Conservation (phyloP, 2,329 filamentous ascomycete species). For the Trichothecium roseum region DNA sequence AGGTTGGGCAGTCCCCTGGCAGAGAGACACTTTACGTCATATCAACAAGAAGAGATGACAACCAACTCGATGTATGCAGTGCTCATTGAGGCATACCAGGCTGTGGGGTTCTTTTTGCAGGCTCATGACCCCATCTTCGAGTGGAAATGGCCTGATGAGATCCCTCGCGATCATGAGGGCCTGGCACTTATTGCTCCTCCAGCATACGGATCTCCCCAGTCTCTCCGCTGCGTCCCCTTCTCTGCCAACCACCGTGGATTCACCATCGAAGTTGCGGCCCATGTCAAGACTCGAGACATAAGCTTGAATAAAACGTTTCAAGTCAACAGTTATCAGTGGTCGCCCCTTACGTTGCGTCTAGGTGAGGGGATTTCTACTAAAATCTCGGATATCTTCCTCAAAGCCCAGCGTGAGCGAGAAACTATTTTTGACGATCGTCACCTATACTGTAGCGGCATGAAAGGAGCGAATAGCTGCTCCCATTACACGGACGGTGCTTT, state of each 20-base stretch:
- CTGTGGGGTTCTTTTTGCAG: slow-evolving; percentile 38
- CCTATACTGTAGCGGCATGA: slow-evolving; percentile 21
- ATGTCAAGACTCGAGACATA: slow-evolving; percentile 24
- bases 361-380: slow-evolving; percentile 38
- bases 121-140: slow-evolving; percentile 38
- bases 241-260: slow-evolving; percentile 41
- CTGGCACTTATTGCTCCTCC: slow-evolving; percentile 21
- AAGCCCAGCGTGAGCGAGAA: slow-evolving; percentile 27
- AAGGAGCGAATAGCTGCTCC: slow-evolving; percentile 25
- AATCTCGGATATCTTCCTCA: slow-evolving; percentile 29
- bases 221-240: slow-evolving; percentile 35
- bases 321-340: slow-evolving; percentile 34
- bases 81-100: slow-evolving; percentile 36
- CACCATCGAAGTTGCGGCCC: slow-evolving; percentile 33
- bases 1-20: slow-evolving; percentile 29
- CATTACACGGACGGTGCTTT: slow-evolving; percentile 33
- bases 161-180: slow-evolving; percentile 21
- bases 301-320: slow-evolving; percentile 28
- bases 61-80: slow-evolving; percentile 33
- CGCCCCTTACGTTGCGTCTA: slow-evolving; percentile 33
- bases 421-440: slow-evolving; percentile 29
- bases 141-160: slow-evolving; percentile 33
- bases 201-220: slow-evolving; percentile 28
- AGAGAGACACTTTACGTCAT: slow-evolving; percentile 36
- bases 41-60: slow-evolving; percentile 36